phyloP scores from a whole-genome alignment of 2,329 filamentous ascomycete species.

The Cercospora sojina region DNA sequence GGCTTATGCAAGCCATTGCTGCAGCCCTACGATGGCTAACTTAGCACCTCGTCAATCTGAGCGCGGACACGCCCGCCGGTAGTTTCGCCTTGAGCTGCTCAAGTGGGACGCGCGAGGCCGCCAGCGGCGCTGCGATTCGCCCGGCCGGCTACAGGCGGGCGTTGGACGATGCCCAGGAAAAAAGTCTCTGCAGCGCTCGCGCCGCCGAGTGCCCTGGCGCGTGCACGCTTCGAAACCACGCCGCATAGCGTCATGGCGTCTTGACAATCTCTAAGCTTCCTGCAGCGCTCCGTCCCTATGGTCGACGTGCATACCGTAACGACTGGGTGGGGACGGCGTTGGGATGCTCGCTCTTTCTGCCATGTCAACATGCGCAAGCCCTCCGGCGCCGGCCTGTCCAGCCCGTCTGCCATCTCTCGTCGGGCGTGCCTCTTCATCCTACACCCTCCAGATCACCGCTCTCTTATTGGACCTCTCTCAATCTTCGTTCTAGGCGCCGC shows the following conservation, averaged over 20 bases:
- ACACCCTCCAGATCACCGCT: constrained; percentile 9
- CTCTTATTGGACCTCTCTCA: constrained; percentile 12
- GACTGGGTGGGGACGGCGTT: constrained; percentile 18
- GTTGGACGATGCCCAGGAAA: constrained; percentile 5
- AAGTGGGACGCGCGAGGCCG: not conserved
- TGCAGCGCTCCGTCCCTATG: constrained; percentile 10
- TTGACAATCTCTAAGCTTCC: constrained; percentile 15
- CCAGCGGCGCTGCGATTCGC: constrained; percentile 9
- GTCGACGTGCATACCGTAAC: constrained; percentile 13
- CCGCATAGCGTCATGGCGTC: constrained; percentile 24
- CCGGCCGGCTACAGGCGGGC: constrained; percentile 7
- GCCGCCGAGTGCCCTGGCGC: constrained; percentile 16
- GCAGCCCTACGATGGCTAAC: constrained; percentile 20
- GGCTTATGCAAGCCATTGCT: constrained; percentile 19
- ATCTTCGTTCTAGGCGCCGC: constrained; percentile 14
- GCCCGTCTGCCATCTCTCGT: constrained; percentile 12
- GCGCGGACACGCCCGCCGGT: constrained; percentile 5
- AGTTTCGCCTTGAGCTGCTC: constrained; percentile 16
- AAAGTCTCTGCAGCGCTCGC: constrained; percentile 26
- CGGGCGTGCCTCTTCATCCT: constrained; percentile 12
- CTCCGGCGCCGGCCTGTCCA: constrained; percentile 15
- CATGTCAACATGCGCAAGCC: constrained; percentile 21
- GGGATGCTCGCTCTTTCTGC: constrained; percentile 16
- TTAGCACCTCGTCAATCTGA: constrained; percentile 16
- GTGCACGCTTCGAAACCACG: constrained; percentile 21